Base-by-base conservation (phyloP, 495 filamentous ascomycete genomes). In the Chaetomium fimeti region DNA sequence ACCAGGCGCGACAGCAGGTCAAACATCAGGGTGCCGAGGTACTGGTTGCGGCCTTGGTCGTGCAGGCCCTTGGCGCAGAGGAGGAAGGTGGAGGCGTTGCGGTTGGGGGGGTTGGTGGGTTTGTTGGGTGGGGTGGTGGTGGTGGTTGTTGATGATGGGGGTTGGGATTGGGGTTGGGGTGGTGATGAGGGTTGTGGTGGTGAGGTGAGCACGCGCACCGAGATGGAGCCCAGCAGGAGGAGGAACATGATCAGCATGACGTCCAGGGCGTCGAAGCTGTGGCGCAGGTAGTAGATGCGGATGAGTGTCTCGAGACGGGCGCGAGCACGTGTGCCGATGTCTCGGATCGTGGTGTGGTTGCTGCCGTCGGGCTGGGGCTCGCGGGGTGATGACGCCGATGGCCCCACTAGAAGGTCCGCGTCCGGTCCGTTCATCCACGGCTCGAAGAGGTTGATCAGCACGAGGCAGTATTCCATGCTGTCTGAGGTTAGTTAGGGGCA, bases 201-300 rank as follows among this genome's bases (percentile, higher is more conserved):
- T 2, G 38, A 43, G 18, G 40, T 42, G 57, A 60, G 22, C 25
- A 49, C 25, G 24, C 42, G 57, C 13, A 60, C 15, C n/a, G 57
- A 27, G 1, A 60, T 60, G 15, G 57, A 60, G 2, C 57, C 57
- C 3, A 60, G 57, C 18, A 60, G 65, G 47, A 71, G 65, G 3
- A 77, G 72, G 63, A 67, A 72, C 32, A 74, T 62, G 52, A 72
- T 66, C 11, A 78, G 45, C 9, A 77, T 69, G n/a, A 56, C 61
- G 57, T 77, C 73, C 36, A 73, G 63, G 3, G 54, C 68, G 28
- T 75, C 71, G 68, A 71, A 78, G 32, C 75, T 72, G 56, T 77
- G 76, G 13, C 75, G 74, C 5, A 77, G 72, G 60, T 78, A 78
- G 57, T 78, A 78, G 1, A 78, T 64, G 1, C 75, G 74, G 12